These are phyloP conservation scores for Neopestalotiopsis sp. DNA, from an alignment of 2,329 filamentous ascomycete genomes.

Conservation along the genomic window DNA sequence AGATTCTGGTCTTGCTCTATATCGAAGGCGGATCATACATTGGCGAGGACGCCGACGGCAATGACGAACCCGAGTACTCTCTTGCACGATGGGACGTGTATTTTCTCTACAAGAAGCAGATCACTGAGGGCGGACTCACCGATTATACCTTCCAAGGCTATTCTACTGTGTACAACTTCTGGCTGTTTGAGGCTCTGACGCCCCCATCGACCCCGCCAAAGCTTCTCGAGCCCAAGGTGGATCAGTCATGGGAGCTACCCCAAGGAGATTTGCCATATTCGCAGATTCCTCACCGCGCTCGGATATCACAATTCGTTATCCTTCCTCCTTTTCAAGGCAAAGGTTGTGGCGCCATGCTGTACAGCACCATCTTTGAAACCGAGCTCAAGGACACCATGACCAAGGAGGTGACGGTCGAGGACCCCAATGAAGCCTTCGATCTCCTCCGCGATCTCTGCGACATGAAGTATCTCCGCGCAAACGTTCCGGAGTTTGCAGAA, in stretches of 20 bases:
- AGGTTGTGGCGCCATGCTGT: slow-evolving; percentile 81
- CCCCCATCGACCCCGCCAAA: slow-evolving; percentile 45
- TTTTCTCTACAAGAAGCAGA: slow-evolving; percentile 76
- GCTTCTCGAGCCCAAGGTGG: slow-evolving; percentile 25
- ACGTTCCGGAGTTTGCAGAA: slow-evolving; percentile 60
- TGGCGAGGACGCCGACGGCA: slow-evolving; percentile 48
- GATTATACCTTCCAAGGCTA: slow-evolving; percentile 89
- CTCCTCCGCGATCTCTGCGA: slow-evolving; percentile 80
- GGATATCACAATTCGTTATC: slow-evolving; percentile 93
- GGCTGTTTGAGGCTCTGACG: slow-evolving; percentile 61
- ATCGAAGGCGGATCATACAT: slow-evolving; percentile 92
- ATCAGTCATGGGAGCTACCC: slow-evolving; percentile 50
- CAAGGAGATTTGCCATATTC: slow-evolving; percentile 52
- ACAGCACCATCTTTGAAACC: slow-evolving; percentile 76
- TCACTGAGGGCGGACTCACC: slow-evolving; percentile 48
- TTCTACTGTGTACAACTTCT: slow-evolving; percentile 89
- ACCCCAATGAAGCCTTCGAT: slow-evolving; percentile 88
- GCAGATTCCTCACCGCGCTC: slow-evolving; percentile 75
- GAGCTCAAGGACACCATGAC: slow-evolving; percentile 73
- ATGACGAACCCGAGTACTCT: slow-evolving; percentile 74
- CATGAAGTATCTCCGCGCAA: slow-evolving; percentile 65
- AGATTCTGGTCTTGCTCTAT: slow-evolving; percentile 83
- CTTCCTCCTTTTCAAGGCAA: slow-evolving; percentile 84
- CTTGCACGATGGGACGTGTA: slow-evolving; percentile 90
- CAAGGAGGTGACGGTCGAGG: slow-evolving; percentile 88